A percentile compares a stretch with the other conserved stretches of the same genome.
Conservation (phyloP, 2,329 filamentous ascomycete genomes). For the Biscogniauxia mediterranea region DNA sequence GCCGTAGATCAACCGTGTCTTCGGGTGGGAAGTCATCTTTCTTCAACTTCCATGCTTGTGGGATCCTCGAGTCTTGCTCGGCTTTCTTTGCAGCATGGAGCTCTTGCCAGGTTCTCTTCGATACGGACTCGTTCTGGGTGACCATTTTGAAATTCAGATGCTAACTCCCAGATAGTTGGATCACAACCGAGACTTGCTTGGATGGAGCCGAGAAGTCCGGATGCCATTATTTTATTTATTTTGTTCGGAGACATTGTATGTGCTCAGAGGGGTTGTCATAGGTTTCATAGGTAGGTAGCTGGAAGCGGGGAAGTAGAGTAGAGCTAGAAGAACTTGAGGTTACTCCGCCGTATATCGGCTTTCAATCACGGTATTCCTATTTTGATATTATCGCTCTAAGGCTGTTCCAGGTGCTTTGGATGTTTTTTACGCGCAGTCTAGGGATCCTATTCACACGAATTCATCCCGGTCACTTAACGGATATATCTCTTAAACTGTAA, state of each 20-base stretch:
- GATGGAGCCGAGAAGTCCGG: not conserved
- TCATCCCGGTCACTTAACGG: too few relatives aligned
- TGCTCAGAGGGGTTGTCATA: not conserved
- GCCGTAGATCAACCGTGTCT: constrained; percentile 18
- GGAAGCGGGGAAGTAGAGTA: not conserved
- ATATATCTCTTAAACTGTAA: too few relatives aligned
- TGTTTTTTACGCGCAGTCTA: too few relatives aligned
- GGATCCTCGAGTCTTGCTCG: constrained; percentile 21
- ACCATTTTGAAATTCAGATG: constrained; percentile 8
- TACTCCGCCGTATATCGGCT: too few relatives aligned
- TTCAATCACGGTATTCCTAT: too few relatives aligned
- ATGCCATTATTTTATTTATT: not conserved
- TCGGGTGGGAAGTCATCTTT: constrained; percentile 16
- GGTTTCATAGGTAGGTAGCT: not conserved
- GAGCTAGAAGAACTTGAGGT: not conserved
- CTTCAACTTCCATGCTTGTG: constrained; percentile 23
- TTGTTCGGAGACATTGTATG: not conserved
- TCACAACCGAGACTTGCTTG: not conserved
- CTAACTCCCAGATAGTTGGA: too few relatives aligned
- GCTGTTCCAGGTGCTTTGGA: too few relatives aligned
- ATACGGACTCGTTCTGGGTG: not conserved
- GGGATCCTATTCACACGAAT: too few relatives aligned
- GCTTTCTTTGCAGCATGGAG: constrained; percentile 19
- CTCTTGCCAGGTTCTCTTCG: constrained; percentile 22
- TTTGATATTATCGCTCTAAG: too few relatives aligned